Evolutionary conservation across 83 land plant genomes (phyloP).

Genomic region (Larix sibirica): DNA sequence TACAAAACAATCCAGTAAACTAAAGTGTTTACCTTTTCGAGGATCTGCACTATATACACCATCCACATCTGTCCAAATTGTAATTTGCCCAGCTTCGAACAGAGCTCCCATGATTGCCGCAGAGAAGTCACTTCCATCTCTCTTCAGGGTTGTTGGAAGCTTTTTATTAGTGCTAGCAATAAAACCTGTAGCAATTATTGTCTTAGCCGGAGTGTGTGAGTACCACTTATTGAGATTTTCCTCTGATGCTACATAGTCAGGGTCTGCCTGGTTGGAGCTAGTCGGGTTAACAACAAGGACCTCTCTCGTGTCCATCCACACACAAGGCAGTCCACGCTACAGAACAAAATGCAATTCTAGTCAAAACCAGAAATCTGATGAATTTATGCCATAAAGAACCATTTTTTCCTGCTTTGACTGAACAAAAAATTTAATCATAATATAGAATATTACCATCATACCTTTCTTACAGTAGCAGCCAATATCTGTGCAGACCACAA

Average conservation of each 20-base stretch:
- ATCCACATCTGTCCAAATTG: conserved; percentile 99
- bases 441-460: conserved; percentile 9
- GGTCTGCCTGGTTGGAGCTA: conserved; percentile 85
- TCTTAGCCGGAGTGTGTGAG: conserved; percentile 53
- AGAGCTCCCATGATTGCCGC: conserved; percentile 96
- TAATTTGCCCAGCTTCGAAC: conserved; percentile 76
- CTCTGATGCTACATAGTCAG: conserved; percentile 77
- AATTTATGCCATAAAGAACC: conserved; percentile 5
- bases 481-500: conserved; percentile 97
- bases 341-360: conserved; percentile 7
- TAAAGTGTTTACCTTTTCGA: conserved; percentile 74
- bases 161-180: conserved; percentile 90
- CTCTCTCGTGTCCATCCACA: conserved; percentile 97
- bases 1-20: not conserved
- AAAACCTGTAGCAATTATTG: conserved; percentile 93
- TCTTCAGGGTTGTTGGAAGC: conserved; percentile 91
- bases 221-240: conserved; percentile 80
- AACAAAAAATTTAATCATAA: not conserved
- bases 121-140: conserved; percentile 99
- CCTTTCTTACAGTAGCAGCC: conserved; percentile 78
- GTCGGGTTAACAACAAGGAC: conserved; percentile 90
- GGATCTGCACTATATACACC: conserved; percentile 99
- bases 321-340: conserved; percentile 71
- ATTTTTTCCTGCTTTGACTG: not conserved
- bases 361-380: conserved; percentile 7